Evolutionary conservation across 768 basidiomycete species (phyloP).

Genomic region (Rhizopogon rudus): DNA sequence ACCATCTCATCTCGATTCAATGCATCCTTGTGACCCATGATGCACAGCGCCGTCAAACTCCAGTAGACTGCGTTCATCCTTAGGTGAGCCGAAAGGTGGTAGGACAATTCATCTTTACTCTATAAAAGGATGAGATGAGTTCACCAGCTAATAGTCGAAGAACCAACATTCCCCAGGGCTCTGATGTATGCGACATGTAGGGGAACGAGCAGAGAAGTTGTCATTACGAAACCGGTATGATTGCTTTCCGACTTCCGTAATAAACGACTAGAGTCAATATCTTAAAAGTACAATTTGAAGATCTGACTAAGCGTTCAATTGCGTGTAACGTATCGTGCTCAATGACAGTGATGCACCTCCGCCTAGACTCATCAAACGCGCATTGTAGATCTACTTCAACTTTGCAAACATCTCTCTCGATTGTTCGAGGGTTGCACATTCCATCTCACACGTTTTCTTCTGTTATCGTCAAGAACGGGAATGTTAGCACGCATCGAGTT

Average conservation of each 20-base stretch:
- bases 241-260: no score
- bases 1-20: conserved; percentile 82
- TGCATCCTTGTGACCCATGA: conserved; percentile 77
- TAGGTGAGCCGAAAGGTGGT: conserved; percentile 89
- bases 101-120: conserved; percentile 80
- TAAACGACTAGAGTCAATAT: no score
- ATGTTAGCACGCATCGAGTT: background rate
- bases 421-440: conserved; percentile 65
- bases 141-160: background rate
- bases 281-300: no score
- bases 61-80: conserved; percentile 96
- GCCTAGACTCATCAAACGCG: background rate
- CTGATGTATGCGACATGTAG: conserved; percentile 76
- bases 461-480: conserved; percentile 22
- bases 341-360: background rate
- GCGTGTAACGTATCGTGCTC: background rate
- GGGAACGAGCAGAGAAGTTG: conserved; percentile 34
- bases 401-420: conserved; percentile 75
- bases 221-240: background rate
- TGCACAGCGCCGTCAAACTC: conserved; percentile 84
- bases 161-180: conserved; percentile 58
- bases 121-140: conserved; percentile 22
- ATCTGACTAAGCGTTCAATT: no score
- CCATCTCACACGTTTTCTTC: conserved; percentile 76
- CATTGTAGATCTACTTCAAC: conserved; percentile 38